These are phyloP conservation scores for Aspergillus luchuensis DNA, from an alignment of 2,329 filamentous ascomycete species.

Conservation along the genomic window DNA sequence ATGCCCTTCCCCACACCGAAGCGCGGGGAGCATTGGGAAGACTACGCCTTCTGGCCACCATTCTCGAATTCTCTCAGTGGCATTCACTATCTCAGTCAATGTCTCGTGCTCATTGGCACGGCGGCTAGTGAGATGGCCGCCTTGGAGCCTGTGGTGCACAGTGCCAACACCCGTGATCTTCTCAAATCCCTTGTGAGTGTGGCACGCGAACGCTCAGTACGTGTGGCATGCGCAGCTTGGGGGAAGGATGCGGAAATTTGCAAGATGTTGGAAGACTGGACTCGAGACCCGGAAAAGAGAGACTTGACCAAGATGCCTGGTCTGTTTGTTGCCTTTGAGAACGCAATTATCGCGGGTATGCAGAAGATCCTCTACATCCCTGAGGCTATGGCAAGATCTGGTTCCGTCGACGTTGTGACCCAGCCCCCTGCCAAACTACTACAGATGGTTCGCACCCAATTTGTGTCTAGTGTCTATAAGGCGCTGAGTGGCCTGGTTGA, in stretches of 20 bases:
- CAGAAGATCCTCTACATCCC: constrained; percentile 95
- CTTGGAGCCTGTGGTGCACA: constrained; percentile 65
- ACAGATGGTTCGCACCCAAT: constrained; percentile 87
- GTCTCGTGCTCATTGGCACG: constrained; percentile 79
- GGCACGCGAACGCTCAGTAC: constrained; percentile 81
- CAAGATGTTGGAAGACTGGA: constrained; percentile 93
- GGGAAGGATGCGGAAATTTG: constrained; percentile 90
- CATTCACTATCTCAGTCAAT: constrained; percentile 84
- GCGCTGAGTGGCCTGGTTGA: constrained; percentile 94
- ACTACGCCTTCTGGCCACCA: constrained; percentile 94
- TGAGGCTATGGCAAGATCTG: constrained; percentile 76
- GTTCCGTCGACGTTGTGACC: constrained; percentile 74
- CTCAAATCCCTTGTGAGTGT: constrained; percentile 74
- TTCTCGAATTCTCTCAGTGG: constrained; percentile 88
- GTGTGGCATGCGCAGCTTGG: constrained; percentile 87
- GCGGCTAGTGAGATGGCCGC: constrained; percentile 84
- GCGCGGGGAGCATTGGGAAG: constrained; percentile 84
- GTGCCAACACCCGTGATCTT: constrained; percentile 63
- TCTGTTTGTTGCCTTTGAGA: constrained; percentile 83
- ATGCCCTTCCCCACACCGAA: constrained; percentile 75
- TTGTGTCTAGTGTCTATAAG: constrained; percentile 92
- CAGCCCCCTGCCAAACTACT: constrained; percentile 84
- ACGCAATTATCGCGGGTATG: constrained; percentile 77
- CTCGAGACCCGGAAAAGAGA: constrained; percentile 73
- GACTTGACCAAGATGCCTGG: constrained; percentile 91